A percentile compares a stretch with the other conserved stretches of the same genome.
These are phyloP conservation scores for Cucurbitaria berberidis DNA, from an alignment of 2,329 filamentous ascomycete species.

Conservation along the genomic window DNA sequence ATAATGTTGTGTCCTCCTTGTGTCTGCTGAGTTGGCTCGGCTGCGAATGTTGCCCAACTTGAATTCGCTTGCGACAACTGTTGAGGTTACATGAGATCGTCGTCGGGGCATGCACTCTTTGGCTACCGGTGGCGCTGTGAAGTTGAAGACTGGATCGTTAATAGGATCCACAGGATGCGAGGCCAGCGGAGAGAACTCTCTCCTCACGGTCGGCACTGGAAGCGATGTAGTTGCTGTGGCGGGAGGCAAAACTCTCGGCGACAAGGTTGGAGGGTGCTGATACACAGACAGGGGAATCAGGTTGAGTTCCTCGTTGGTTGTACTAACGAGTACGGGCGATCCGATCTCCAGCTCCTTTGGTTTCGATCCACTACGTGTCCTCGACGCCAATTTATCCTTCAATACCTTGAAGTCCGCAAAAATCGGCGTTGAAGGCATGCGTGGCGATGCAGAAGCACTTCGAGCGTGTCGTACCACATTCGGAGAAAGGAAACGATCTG, in stretches of 20 bases:
- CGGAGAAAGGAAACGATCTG: conserved; percentile 29
- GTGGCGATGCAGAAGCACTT: conserved; percentile 41
- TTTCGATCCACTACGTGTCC: conserved; percentile 29
- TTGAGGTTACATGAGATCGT: conserved; percentile 30
- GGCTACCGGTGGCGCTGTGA: conserved; percentile 14
- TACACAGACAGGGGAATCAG: conserved; percentile 44
- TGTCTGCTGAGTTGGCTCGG: conserved; percentile 42
- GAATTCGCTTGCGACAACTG: conserved; percentile 18
- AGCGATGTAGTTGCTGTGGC: conserved; percentile 5
- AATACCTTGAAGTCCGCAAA: conserved; percentile 41
- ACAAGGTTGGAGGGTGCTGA: conserved; percentile 20
- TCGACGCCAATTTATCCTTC: conserved; percentile 39
- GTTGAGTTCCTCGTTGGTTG: conserved; percentile 38
- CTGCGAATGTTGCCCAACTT: conserved; percentile 21
- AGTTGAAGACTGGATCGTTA: conserved; percentile 20
- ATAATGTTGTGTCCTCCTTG: conserved; percentile 30
- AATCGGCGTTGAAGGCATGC: conserved; percentile 31
- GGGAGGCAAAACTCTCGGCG: conserved; percentile 18
- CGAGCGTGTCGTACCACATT: conserved; percentile 33
- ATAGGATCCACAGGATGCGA: conserved; percentile 40
- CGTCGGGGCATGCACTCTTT: conserved; percentile 20
- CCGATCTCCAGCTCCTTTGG: conserved; percentile 41
- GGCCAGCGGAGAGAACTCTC: conserved; percentile 38
- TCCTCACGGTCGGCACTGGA: conserved; percentile 21
- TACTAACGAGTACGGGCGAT: conserved; percentile 40